These are phyloP conservation scores for Penicillium italicum DNA, from an alignment of 2,329 filamentous ascomycete genomes.

Conservation along the genomic window DNA sequence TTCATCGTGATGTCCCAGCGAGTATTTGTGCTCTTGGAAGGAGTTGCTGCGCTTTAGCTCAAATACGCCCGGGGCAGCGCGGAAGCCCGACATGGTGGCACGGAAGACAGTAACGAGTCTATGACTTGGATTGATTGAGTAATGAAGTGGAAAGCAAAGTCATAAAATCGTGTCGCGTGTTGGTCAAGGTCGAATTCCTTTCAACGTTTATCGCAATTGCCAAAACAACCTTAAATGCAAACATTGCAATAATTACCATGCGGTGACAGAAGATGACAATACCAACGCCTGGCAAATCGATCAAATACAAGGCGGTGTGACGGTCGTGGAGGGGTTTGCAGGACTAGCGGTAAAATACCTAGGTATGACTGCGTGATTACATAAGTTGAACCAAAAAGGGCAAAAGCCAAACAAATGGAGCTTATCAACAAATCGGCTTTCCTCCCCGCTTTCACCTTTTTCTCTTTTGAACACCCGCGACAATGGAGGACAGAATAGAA, in stretches of 20 bases:
- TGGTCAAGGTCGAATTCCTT: neutral
- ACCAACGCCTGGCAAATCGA: neutral
- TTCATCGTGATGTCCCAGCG: constrained; percentile 14
- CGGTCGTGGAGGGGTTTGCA: neutral
- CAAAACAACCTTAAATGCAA: neutral
- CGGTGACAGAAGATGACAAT: constrained; percentile 6
- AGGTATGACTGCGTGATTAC: constrained; percentile 2
- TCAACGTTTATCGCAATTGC: constrained; percentile 3
- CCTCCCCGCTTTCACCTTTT: constrained; percentile 16
- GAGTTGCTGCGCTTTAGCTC: constrained; percentile 22
- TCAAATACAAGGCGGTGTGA: constrained; percentile 8
- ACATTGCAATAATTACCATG: neutral
- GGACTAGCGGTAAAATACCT: constrained; percentile 1
- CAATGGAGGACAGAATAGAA: constrained; percentile 63
- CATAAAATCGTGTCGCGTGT: neutral
- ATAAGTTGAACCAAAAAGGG: constrained; percentile 13
- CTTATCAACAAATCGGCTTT: constrained; percentile 19
- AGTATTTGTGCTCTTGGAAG: constrained; percentile 18
- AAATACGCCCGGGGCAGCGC: constrained; percentile 25
- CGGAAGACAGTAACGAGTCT: neutral
- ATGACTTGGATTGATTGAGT: neutral
- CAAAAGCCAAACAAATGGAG: constrained; percentile 30
- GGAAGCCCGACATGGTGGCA: constrained; percentile 27
- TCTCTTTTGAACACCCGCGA: constrained; percentile 38
- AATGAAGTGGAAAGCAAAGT: neutral